phyloP scores from a whole-genome alignment of 768 basidiomycete genomes.

The Boletus reticuloceps region DNA sequence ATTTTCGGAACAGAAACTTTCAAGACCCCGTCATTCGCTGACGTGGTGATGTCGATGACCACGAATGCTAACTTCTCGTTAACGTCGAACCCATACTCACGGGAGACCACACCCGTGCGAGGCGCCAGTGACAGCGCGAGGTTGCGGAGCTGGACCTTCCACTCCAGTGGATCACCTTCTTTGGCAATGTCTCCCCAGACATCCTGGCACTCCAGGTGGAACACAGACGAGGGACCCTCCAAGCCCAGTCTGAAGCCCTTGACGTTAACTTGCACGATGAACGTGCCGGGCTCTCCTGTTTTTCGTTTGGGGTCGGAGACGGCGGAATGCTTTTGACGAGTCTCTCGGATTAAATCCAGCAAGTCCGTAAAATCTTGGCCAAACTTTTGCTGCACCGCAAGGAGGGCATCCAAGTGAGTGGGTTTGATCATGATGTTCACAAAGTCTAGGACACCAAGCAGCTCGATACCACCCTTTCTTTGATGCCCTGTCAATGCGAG shows the following conservation, averaged over 20 bases:
- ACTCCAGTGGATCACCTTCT: constrained; percentile 41
- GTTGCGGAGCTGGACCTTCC: constrained; percentile 72
- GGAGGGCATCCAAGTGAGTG: constrained; percentile 77
- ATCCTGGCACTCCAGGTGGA: constrained; percentile 74
- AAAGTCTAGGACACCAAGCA: constrained; percentile 61
- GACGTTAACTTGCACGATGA: constrained; percentile 60
- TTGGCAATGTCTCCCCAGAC: constrained; percentile 62
- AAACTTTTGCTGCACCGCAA: constrained; percentile 85
- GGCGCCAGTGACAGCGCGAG: constrained; percentile 84
- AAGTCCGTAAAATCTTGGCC: constrained; percentile 87
- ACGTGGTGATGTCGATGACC: constrained; percentile 66
- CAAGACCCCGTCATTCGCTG: constrained; percentile 36
- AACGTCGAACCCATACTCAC: constrained; percentile 47
- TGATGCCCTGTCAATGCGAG: constrained; percentile 64
- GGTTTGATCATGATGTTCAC: constrained; percentile 76
- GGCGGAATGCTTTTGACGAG: constrained; percentile 36
- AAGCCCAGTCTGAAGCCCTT: constrained; percentile 80
- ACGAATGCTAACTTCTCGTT: constrained; percentile 81
- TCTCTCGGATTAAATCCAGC: constrained; percentile 62
- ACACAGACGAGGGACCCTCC: constrained; percentile 67
- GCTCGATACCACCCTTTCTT: constrained; percentile 42
- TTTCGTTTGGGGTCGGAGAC: constrained; percentile 4
- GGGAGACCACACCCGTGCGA: constrained; percentile 36
- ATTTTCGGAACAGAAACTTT: constrained; percentile 66
- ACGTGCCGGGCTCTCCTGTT: constrained; percentile 28